Evolutionary conservation across 2,329 filamentous ascomycete genomes (phyloP).

Genomic region (Rhytidhysteron rufulum): DNA sequence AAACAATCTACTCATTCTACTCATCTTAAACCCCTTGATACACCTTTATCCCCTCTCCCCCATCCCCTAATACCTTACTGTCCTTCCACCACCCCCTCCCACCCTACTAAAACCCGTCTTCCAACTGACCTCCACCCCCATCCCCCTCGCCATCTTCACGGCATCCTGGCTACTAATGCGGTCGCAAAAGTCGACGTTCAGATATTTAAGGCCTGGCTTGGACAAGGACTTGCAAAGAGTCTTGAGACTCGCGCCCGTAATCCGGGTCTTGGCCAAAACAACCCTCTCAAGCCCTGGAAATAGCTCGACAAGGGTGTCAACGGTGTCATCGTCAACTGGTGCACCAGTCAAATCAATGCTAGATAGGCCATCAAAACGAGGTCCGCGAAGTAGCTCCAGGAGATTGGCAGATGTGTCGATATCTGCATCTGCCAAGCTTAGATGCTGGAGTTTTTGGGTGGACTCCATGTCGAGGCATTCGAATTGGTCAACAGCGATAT

Average conservation of each 20-base stretch:
- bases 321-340: constrained; percentile 25
- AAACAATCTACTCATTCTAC: no score
- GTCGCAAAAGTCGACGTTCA: constrained; percentile 34
- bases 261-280: constrained; percentile 32
- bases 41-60: not conserved
- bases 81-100: constrained; percentile 5
- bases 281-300: constrained; percentile 21
- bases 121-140: constrained; percentile 24
- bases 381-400: not conserved
- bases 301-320: constrained; percentile 19
- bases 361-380: constrained; percentile 4
- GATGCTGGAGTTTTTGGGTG: not conserved
- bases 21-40: no score
- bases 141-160: constrained; percentile 35
- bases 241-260: constrained; percentile 41
- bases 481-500: no score
- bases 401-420: not conserved
- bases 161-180: constrained; percentile 36
- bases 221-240: constrained; percentile 27
- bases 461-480: not conserved
- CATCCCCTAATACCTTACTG: constrained; percentile 13
- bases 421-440: not conserved
- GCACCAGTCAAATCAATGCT: not conserved
- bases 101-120: not conserved
- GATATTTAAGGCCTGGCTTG: constrained; percentile 14